Evolutionary conservation across 2,329 filamentous ascomycete genomes (phyloP).

Genomic region (Bipolaris zeicola): DNA sequence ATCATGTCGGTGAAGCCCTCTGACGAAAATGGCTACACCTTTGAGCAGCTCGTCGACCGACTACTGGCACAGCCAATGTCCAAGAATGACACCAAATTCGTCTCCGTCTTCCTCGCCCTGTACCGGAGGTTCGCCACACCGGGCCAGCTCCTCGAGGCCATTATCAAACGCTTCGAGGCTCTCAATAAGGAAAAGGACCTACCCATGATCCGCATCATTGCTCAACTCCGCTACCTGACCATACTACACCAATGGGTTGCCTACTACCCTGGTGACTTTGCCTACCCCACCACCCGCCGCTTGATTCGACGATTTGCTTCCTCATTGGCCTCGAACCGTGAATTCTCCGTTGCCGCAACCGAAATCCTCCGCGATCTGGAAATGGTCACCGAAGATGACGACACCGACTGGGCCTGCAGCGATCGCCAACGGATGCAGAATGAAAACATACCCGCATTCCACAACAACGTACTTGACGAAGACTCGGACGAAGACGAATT

Average conservation of each 20-base stretch:
- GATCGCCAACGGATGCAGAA: conserved; percentile 65
- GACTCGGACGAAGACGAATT: conserved; percentile 47
- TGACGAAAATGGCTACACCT: conserved; percentile 65
- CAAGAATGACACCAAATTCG: conserved; percentile 87
- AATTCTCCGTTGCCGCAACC: conserved; percentile 82
- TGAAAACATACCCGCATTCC: conserved; percentile 50
- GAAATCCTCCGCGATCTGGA: conserved; percentile 84
- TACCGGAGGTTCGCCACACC: conserved; percentile 94
- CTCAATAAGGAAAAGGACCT: conserved; percentile 69
- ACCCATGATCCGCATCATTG: conserved; percentile 76
- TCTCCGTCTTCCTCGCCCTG: conserved; percentile 84
- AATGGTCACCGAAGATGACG: conserved; percentile 80
- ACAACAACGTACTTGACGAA: conserved; percentile 50
- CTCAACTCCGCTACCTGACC: conserved; percentile 82
- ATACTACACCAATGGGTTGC: conserved; percentile 89
- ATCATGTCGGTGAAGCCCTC: conserved; percentile 46
- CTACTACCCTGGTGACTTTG: conserved; percentile 91
- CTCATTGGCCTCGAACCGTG: conserved; percentile 74
- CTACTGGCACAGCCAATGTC: conserved; percentile 81
- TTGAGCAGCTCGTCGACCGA: conserved; percentile 73
- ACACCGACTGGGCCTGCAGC: conserved; percentile 87
- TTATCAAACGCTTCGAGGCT: conserved; percentile 76
- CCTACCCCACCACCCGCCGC: conserved; percentile 72
- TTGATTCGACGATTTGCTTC: conserved; percentile 76
- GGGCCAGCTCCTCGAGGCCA: conserved; percentile 74